Evolutionary conservation across 2,329 filamentous ascomycete species (phyloP), one percentile per base, ranked within the genome.

Genomic region (Orbilia ellipsospora): DNA sequence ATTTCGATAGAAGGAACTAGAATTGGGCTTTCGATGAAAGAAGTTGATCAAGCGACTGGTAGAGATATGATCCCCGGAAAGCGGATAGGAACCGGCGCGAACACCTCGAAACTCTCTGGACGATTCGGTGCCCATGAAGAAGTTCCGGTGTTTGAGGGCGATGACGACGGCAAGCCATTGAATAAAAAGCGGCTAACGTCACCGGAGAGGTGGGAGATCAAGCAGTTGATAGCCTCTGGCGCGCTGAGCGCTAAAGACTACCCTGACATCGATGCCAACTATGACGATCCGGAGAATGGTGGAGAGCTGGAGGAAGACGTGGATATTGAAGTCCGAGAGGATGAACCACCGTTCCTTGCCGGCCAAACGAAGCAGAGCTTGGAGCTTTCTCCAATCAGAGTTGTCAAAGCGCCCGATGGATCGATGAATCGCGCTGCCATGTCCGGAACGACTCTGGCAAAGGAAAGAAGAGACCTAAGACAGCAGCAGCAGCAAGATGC

Each of bases 401-500:
- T 99, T 20, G 92, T 99, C 79, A 98, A 98, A 83, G 95, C 95
- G 0, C 96, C 95, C 0, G 95, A 99, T 82, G 95, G 95, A n/a
- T 98, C 94, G 2, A 90, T 99, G 83, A 99, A 99, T 81, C 88
- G 95, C 80, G 93, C 96, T 56, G 96, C 96, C 15, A 97, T 98
- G 92, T 90, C 94, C 7, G 94, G 95, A 52, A 94, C 94, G 15
- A 87, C 90, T 3, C 83, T 99, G 13, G 92, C 94, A 2, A 96
- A 95, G 81, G 95, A 99, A 81, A 87, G 95, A 62, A 90, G 93
- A 81, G 95, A 99, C 74, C 80, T 97, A 78, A 89, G 92, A 75
- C 92, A 97, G 80, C 91, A 96, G 81, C 94, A 99, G 83, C 89
- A 89, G 0, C 91, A 96, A 73, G 93, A 91, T 84, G 88, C 80